Evolutionary conservation across 2,329 filamentous ascomycete genomes (phyloP).

Genomic region (Fusarium duplospermum): DNA sequence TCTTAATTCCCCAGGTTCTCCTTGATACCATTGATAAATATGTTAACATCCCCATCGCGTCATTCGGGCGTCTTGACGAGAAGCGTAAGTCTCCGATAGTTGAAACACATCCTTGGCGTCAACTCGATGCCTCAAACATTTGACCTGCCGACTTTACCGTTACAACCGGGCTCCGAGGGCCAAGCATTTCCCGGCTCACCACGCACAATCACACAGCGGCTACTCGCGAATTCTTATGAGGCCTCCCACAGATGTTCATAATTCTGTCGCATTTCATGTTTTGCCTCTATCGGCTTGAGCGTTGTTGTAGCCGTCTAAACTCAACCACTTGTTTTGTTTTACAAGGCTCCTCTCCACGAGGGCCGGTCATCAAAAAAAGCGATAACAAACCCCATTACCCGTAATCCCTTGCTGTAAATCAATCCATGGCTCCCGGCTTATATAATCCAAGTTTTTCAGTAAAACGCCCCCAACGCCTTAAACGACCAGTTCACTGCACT

Average conservation of each 20-base stretch:
- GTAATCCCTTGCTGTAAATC: slow-evolving; percentile 8
- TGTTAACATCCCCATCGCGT: not conserved
- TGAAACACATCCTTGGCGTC: not conserved
- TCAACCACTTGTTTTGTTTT: slow-evolving; percentile 1
- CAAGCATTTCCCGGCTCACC: not conserved
- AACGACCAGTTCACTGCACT: slow-evolving; percentile 1
- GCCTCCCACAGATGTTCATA: not conserved
- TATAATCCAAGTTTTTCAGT: slow-evolving; percentile 20
- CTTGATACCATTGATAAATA: not conserved
- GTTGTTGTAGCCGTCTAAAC: not conserved
- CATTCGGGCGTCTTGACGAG: not conserved
- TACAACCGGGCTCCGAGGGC: not conserved
- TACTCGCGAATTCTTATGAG: not conserved
- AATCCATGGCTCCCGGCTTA: slow-evolving; percentile 19
- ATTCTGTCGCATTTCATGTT: not conserved
- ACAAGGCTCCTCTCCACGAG: not conserved
- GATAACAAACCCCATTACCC: not conserved
- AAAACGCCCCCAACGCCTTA: slow-evolving; percentile 23
- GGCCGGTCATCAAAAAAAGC: slow-evolving; percentile 1
- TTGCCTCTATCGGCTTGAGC: not conserved
- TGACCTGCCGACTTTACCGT: not conserved
- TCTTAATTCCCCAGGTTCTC: not conserved
- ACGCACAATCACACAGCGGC: not conserved
- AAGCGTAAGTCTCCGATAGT: not conserved
- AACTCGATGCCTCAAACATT: not conserved